phyloP scores from a whole-genome alignment of 768 basidiomycete species.

The Pisolithus sp. region DNA sequence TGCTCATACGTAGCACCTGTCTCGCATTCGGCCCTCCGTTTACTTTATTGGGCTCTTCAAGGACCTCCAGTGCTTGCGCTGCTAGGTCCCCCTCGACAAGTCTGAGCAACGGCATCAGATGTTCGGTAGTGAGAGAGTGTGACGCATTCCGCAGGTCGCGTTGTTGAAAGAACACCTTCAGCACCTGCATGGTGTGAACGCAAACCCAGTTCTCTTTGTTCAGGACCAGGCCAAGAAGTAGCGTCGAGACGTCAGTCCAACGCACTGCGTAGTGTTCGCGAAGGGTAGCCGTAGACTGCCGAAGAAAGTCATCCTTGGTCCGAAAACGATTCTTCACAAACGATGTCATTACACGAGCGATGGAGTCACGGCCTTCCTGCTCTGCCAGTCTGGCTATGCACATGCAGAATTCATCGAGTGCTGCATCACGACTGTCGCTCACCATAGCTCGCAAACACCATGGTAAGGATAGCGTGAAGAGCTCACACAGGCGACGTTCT shows the following conservation, averaged over 20 bases:
- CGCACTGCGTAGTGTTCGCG: constrained; percentile 76
- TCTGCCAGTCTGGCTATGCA: constrained; percentile 70
- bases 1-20: constrained; percentile 88
- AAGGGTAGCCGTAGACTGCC: constrained; percentile 79
- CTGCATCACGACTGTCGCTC: constrained; percentile 49
- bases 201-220: constrained; percentile 80
- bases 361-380: constrained; percentile 65
- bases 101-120: constrained; percentile 85
- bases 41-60: constrained; percentile 84
- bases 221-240: constrained; percentile 81
- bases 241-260: constrained; percentile 77
- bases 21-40: constrained; percentile 71
- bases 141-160: constrained; percentile 71
- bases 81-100: constrained; percentile 86
- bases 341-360: constrained; percentile 83
- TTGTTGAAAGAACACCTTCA: constrained; percentile 85
- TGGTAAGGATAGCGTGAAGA: constrained; percentile 78
- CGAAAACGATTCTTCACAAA: constrained; percentile 85
- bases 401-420: constrained; percentile 63
- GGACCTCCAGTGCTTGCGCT: constrained; percentile 81
- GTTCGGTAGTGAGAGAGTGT: constrained; percentile 72
- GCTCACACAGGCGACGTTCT: constrained; percentile 67
- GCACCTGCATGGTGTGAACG: constrained; percentile 76
- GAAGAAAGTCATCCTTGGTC: constrained; percentile 88
- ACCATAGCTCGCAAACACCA: constrained; percentile 84